Percentiles rank a stretch among this genome's conserved stretches.
phyloP scores from a whole-genome alignment of 805 yeast genomes.

The Candida pseudoglaebosa region DNA sequence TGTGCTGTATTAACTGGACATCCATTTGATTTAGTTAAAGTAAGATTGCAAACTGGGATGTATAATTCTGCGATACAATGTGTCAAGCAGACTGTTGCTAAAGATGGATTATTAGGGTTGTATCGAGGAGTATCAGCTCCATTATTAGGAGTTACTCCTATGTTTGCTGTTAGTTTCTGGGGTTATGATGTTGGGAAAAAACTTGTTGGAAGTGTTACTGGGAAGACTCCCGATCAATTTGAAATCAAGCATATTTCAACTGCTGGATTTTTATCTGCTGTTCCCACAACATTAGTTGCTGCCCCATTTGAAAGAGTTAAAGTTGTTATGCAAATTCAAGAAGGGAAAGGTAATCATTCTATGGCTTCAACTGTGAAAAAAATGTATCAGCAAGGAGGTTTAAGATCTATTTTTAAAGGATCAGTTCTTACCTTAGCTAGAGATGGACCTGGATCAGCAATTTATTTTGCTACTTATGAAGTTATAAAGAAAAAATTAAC shows the following conservation, averaged over 20 bases:
- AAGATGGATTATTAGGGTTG: conserved; percentile 74
- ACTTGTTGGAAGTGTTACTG: conserved; percentile 48
- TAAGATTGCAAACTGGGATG: conserved; percentile 82
- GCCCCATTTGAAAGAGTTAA: conserved; percentile 97
- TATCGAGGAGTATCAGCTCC: conserved; percentile 96
- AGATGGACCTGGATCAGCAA: conserved; percentile 97
- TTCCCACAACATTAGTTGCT: conserved; percentile 94
- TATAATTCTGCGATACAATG: conserved; percentile 62
- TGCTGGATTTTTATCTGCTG: conserved; percentile 92
- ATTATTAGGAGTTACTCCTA: conserved; percentile 93
- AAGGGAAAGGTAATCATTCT: conserved; percentile 38
- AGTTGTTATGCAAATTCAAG: conserved; percentile 84
- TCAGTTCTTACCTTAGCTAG: conserved; percentile 89
- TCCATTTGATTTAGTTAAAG: conserved; percentile 92
- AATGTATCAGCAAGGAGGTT: conserved; percentile 76
- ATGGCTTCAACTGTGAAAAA: conserved; percentile 59
- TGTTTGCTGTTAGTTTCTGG: conserved; percentile 98
- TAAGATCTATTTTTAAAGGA: conserved; percentile 83
- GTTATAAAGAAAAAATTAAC: conserved; percentile 63
- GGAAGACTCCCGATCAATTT: conserved; percentile 40
- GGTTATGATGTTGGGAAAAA: conserved; percentile 93
- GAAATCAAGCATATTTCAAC: conserved; percentile 70
- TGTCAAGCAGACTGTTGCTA: conserved; percentile 62
- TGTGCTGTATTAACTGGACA: conserved; percentile 96
- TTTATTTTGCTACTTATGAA: conserved; percentile 94